Conservation (phyloP, 2,329 filamentous ascomycete species). For the Botryotinia convoluta region DNA sequence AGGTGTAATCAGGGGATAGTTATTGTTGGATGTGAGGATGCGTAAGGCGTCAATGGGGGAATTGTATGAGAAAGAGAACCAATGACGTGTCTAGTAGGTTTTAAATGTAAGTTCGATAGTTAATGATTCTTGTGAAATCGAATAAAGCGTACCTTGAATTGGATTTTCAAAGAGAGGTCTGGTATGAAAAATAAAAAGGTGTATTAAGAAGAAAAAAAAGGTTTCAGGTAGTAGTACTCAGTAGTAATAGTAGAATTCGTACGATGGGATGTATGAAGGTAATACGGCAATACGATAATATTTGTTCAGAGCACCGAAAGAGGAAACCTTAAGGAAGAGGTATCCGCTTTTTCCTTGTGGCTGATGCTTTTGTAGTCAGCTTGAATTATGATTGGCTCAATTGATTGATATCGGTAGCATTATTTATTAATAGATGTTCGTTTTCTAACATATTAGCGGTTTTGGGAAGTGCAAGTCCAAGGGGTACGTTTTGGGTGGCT, state of each 20-base stretch:
- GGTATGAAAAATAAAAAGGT: neutral
- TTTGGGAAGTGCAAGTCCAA: neutral
- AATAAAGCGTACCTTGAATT: neutral
- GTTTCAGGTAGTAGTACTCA: neutral
- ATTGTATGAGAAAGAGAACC: neutral
- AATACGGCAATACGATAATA: neutral
- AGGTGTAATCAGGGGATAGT: neutral
- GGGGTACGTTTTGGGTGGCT: neutral
- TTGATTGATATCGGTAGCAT: neutral
- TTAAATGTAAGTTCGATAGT: neutral
- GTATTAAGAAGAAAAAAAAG: neutral
- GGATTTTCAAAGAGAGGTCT: neutral
- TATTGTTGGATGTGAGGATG: neutral
- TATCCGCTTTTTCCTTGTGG: neutral
- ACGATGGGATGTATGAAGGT: neutral
- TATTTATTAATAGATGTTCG: constrained; percentile 3
- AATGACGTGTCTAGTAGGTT: constrained; percentile 9
- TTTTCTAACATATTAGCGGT: neutral
- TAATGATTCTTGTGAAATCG: neutral
- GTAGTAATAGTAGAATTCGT: neutral
- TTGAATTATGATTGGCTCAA: neutral
- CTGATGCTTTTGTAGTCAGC: neutral
- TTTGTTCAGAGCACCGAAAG: constrained; percentile 1
- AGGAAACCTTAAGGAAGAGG: constrained; percentile 3
- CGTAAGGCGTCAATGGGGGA: neutral